Base-by-base conservation (phyloP, 2,329 filamentous ascomycete species). In the Cordyceps farinosa region DNA sequence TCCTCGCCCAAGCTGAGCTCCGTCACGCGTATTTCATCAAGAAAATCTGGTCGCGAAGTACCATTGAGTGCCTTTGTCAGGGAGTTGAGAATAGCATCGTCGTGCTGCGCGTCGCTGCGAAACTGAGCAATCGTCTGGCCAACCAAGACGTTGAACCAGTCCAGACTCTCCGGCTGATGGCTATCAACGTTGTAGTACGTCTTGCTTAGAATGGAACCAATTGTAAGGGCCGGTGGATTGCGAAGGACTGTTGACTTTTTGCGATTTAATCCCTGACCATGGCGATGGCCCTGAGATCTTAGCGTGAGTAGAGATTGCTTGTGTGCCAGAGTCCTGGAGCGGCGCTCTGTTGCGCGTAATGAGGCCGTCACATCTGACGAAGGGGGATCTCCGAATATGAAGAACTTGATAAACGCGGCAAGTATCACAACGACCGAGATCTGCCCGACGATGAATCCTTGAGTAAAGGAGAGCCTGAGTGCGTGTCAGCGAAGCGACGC, bases 61-160 rank as follows among this genome's bases (percentile, higher is more conserved):
- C 93, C 90, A 71, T 99, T 99, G 63, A 99, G 81, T 0, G 94
- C 85, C 61, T 91, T 90, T 1, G 89, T 96, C 45, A 99, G 79
- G 6, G 90, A 95, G 34, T 85, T 89, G 36, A 99, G 84, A 47
- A 99, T 96, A 3, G 91, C 91, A 72, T 95, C 92, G 69, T 98
- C 90, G 67, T 95, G 88, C 69, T 96, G 90, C 2, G 95, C 95
- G 71, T 98, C 96, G 69, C 90, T 91, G 65, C 95, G 85, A 70
- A 98, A 91, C 75, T 99, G 95, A 0, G 95, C 94, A 67, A 99
- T 96, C 0, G 95, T 97, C 77, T 99, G 95, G 2, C 93, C 95
- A 58, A 98, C 88, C 62, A 99, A 82, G 32, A 99, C 95, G 73
- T 99, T 99, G 83, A 99, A 98, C 95, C 95, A 99, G 76, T 99